Evolutionary conservation across 169 alveolate genomes (phyloP).

Genomic region (Eimeria acervulina): DNA sequence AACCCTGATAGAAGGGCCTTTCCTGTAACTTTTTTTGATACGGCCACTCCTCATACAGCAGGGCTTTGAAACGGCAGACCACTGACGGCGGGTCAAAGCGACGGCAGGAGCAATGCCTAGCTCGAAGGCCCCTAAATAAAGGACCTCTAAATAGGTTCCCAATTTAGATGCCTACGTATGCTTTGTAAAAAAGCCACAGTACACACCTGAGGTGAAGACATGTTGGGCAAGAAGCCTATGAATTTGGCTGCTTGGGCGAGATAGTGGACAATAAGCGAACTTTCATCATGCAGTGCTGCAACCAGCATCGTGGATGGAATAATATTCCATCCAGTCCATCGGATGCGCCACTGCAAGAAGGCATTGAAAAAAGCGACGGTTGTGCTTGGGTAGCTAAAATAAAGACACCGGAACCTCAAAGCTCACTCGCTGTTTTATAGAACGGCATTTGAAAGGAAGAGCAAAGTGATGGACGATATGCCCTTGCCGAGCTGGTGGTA

Average conservation of each 20-base stretch:
- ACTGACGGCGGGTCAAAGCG: too few species aligned
- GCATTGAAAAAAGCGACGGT: background rate
- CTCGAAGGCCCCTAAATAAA: too few species aligned
- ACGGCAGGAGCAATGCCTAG: too few species aligned
- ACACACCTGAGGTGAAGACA: background rate
- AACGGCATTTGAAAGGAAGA: too few species aligned
- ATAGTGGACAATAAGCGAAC: background rate
- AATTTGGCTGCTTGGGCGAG: background rate
- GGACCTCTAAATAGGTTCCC: too few species aligned
- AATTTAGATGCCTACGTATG: too few species aligned
- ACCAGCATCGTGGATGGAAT: too few species aligned
- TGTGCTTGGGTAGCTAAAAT: background rate
- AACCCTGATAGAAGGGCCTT: too few species aligned
- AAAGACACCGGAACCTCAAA: background rate
- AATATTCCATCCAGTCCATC: background rate
- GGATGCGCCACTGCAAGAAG: background rate
- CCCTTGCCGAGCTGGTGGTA: background rate
- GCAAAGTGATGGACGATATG: background rate
- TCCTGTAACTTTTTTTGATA: too few species aligned
- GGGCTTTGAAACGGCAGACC: too few species aligned
- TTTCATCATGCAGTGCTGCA: too few species aligned
- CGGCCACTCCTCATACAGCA: too few species aligned
- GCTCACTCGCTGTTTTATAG: background rate
- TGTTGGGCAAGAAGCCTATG: background rate
- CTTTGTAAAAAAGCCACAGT: background rate